These are phyloP conservation scores for Quercus phellos DNA, from an alignment of 331 rosid genomes.

Conservation along the genomic window DNA sequence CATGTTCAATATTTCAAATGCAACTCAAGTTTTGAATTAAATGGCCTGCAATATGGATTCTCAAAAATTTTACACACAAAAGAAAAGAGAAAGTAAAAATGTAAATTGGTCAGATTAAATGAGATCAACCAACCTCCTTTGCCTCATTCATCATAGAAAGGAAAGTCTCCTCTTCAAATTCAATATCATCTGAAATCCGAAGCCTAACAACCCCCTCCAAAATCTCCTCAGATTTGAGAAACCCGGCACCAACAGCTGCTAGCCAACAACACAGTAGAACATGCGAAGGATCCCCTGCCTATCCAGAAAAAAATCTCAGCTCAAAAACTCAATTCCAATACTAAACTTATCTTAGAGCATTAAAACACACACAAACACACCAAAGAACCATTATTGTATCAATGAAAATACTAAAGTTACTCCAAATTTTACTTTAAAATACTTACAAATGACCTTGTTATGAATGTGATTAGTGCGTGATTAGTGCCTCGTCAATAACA, in stretches of 20 bases:
- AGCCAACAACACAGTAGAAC: constrained; percentile 83
- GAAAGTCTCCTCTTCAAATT: constrained; percentile 86
- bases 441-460: no score
- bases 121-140: constrained; percentile 56
- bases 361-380: background rate
- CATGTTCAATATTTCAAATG: constrained; percentile 9
- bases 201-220: constrained; percentile 85
- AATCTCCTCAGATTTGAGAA: constrained; percentile 91
- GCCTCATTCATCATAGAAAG: constrained; percentile 76
- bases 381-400: background rate
- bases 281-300: constrained; percentile 90
- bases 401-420: no score
- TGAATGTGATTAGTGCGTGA: no score
- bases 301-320: constrained; percentile 17
- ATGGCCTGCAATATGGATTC: background rate
- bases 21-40: constrained; percentile 1
- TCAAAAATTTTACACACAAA: background rate
- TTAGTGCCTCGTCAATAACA: no score
- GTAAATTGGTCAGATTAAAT: background rate
- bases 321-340: constrained; percentile 11
- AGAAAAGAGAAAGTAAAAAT: background rate
- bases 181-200: constrained; percentile 70
- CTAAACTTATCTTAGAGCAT: background rate
- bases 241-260: constrained; percentile 89
- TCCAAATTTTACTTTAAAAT: no score